phyloP scores from a whole-genome alignment of 768 basidiomycete species.

The Coprinopsis marcescibilis region DNA sequence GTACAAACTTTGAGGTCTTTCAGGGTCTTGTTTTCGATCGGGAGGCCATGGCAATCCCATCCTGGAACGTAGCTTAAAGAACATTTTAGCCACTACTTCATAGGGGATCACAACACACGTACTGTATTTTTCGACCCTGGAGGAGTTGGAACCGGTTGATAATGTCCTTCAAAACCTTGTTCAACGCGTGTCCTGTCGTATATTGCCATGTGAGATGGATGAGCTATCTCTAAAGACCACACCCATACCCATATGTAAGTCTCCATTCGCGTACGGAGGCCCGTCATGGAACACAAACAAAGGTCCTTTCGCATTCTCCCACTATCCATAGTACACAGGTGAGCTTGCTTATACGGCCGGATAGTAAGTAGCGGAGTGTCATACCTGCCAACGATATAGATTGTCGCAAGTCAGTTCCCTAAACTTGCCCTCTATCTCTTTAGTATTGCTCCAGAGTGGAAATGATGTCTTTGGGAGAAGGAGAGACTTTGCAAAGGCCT shows the following conservation, averaged over 20 bases:
- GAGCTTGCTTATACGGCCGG: background rate
- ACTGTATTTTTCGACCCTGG: slow-evolving; percentile 78
- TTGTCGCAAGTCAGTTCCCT: slow-evolving; percentile 60
- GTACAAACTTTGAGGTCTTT: slow-evolving; percentile 60
- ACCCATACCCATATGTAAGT: slow-evolving; percentile 83
- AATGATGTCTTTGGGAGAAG: slow-evolving; percentile 80
- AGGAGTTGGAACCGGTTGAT: slow-evolving; percentile 85
- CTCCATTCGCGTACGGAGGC: slow-evolving; percentile 95
- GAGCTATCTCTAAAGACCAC: background rate
- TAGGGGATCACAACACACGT: slow-evolving; percentile 20
- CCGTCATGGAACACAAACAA: slow-evolving; percentile 91
- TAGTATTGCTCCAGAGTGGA: slow-evolving; percentile 63
- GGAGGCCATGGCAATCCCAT: slow-evolving; percentile 98
- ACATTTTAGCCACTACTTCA: background rate
- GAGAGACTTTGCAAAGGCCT: slow-evolving; percentile 52
- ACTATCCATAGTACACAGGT: slow-evolving; percentile 33
- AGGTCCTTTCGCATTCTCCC: slow-evolving; percentile 56
- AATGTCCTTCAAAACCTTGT: slow-evolving; percentile 95
- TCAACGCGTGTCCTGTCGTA: slow-evolving; percentile 80
- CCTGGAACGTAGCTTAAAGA: slow-evolving; percentile 79
- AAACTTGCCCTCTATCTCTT: slow-evolving; percentile 54
- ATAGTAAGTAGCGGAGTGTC: too few species aligned
- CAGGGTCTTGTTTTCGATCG: slow-evolving; percentile 93
- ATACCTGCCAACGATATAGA: slow-evolving; percentile 76
- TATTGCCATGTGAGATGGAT: background rate